phyloP scores from a whole-genome alignment of 2,329 filamentous ascomycete species.

The Harringtonia aguacate region DNA sequence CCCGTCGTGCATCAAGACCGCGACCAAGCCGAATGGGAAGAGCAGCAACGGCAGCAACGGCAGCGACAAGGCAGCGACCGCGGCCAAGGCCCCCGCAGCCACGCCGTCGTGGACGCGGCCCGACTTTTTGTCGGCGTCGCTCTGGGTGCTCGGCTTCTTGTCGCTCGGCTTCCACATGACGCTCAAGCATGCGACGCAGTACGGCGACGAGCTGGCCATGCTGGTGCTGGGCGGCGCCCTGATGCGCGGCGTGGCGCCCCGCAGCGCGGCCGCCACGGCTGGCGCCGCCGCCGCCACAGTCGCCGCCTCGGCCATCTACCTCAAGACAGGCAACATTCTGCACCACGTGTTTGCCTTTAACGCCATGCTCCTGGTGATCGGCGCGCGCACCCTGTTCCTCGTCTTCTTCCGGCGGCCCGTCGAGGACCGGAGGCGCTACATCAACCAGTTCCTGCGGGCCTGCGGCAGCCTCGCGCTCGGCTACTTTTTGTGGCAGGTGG shows the following conservation, averaged over 20 bases:
- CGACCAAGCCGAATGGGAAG: not conserved
- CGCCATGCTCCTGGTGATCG: slow-evolving; percentile 20
- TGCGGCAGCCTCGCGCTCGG: slow-evolving; percentile 27
- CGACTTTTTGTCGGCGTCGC: slow-evolving; percentile 30
- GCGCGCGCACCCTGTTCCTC: slow-evolving; percentile 23
- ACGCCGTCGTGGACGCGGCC: slow-evolving; percentile 10
- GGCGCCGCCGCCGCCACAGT: slow-evolving; percentile 28
- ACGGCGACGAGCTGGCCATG: slow-evolving; percentile 49
- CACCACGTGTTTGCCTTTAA: slow-evolving; percentile 30
- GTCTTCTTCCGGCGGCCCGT: slow-evolving; percentile 15
- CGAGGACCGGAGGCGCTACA: slow-evolving; percentile 2
- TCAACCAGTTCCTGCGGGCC: slow-evolving; percentile 9
- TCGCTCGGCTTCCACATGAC: slow-evolving; percentile 35
- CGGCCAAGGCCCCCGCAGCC: not conserved
- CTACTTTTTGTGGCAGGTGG: slow-evolving; percentile 46
- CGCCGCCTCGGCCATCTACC: slow-evolving; percentile 29
- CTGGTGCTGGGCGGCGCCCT: slow-evolving; percentile 40
- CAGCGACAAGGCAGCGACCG: not conserved
- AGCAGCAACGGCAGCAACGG: slow-evolving; percentile 14
- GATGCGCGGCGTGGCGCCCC: slow-evolving; percentile 36
- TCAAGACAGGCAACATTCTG: slow-evolving; percentile 29
- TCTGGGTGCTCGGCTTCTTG: slow-evolving; percentile 28
- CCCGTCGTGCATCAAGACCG: slow-evolving; percentile 13
- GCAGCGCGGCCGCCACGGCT: slow-evolving; percentile 26
- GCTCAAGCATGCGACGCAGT: slow-evolving; percentile 30